These are phyloP conservation scores for Dryadomyces sulphureus DNA, from an alignment of 2,329 filamentous ascomycete genomes.

Conservation along the genomic window DNA sequence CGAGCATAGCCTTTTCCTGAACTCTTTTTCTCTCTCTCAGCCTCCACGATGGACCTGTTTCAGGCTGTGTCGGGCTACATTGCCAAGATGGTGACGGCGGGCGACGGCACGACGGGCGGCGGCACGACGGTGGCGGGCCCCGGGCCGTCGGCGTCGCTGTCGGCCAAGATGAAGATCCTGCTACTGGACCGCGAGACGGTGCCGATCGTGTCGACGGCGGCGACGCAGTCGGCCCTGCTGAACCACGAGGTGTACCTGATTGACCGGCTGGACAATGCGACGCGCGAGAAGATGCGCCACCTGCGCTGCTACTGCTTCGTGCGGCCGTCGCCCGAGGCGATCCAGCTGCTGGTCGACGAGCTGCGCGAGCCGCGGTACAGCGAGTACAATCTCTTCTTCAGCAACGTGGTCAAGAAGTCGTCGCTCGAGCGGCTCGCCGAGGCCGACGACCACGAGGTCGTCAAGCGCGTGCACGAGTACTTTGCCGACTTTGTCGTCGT, in stretches of 20 bases:
- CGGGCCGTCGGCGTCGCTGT: constrained; percentile 47
- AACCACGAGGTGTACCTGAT: constrained; percentile 97
- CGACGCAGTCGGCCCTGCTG: constrained; percentile 85
- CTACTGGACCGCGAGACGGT: constrained; percentile 89
- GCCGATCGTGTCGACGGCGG: constrained; percentile 83
- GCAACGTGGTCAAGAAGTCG: constrained; percentile 94
- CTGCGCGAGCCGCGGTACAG: constrained; percentile 92
- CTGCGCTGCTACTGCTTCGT: constrained; percentile 87
- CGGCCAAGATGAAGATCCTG: constrained; percentile 96
- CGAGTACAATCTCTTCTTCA: constrained; percentile 95
- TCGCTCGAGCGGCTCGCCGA: constrained; percentile 86
- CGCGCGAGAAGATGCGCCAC: constrained; percentile 95
- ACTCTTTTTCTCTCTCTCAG: constrained; percentile 12
- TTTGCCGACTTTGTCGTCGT: constrained; percentile 94
- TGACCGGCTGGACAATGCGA: constrained; percentile 80
- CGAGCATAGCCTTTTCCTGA: no score
- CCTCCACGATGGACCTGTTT: constrained; percentile 66
- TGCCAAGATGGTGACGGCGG: constrained; percentile 82
- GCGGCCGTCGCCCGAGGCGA: constrained; percentile 79
- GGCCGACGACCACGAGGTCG: constrained; percentile 93
- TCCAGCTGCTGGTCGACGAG: constrained; percentile 90
- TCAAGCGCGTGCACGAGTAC: constrained; percentile 85
- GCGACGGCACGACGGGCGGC: constrained; percentile 64
- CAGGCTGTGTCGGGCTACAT: constrained; percentile 90
- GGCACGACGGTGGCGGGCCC: constrained; percentile 39